Percentiles rank a stretch among this genome's conserved stretches.
Conservation (phyloP, 2,329 filamentous ascomycete species). For the Chaetomium sp. region DNA sequence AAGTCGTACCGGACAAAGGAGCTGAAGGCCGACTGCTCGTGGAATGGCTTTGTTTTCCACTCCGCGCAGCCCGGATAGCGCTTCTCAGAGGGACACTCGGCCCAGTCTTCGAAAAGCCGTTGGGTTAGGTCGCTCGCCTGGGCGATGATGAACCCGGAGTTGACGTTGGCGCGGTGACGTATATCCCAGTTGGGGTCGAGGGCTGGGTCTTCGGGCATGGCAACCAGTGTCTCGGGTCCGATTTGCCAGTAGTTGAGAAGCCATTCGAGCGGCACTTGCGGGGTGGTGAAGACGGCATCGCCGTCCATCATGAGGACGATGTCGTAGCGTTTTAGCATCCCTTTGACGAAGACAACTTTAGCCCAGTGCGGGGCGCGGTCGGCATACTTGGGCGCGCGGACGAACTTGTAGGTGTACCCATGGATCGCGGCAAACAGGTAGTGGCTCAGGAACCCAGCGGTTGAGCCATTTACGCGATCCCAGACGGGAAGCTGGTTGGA, state of each 20-base stretch:
- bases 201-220: constrained; percentile 36
- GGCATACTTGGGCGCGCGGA: constrained; percentile 32
- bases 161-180: constrained; percentile 38
- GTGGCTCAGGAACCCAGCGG: constrained; percentile 38
- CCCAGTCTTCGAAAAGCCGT: constrained; percentile 45
- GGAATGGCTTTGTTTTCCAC: constrained; percentile 34
- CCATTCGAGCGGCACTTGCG: constrained; percentile 40
- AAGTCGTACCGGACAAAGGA: constrained; percentile 36
- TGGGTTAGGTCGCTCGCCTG: constrained; percentile 44
- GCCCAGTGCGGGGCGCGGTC: constrained; percentile 42
- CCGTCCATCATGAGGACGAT: constrained; percentile 40
- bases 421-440: constrained; percentile 42
- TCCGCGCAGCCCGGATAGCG: constrained; percentile 23
- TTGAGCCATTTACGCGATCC: constrained; percentile 34
- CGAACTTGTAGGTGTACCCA: constrained; percentile 42
- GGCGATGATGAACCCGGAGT: constrained; percentile 48
- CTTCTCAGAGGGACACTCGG: constrained; percentile 34
- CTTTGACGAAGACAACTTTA: constrained; percentile 37
- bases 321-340: constrained; percentile 39
- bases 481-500: constrained; percentile 31
- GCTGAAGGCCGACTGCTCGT: constrained; percentile 39
- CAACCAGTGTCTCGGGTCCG: constrained; percentile 33
- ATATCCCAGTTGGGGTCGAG: constrained; percentile 35
- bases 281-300: constrained; percentile 39
- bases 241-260: constrained; percentile 42